Percentiles rank a stretch among this genome's conserved stretches.
Evolutionary conservation across 1,284 basidiomycete species (phyloP).

Genomic region (Leccinum solheimii): DNA sequence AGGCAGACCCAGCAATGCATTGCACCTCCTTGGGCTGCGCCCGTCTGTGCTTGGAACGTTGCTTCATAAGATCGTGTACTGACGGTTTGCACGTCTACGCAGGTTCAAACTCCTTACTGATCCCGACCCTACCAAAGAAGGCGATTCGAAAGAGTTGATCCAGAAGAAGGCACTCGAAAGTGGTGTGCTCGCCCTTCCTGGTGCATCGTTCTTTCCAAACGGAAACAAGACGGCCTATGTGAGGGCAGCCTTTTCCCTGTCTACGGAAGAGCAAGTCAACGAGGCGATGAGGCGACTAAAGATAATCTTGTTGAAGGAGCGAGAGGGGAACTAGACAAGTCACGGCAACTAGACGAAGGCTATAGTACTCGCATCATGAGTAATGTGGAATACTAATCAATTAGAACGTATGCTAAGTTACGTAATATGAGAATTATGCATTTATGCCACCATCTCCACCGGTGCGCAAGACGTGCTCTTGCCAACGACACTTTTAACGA

Average conservation of each 20-base stretch:
- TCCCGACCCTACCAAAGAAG: conserved; percentile 45
- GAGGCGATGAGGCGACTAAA: conserved; percentile 73
- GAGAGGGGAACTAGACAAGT: conserved; percentile 22
- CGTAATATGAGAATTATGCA: background rate
- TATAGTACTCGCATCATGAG: background rate
- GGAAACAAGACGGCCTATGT: conserved; percentile 71
- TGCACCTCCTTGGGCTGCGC: conserved; percentile 6
- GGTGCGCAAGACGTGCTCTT: background rate
- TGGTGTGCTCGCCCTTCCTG: conserved; percentile 89
- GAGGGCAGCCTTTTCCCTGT: conserved; percentile 77
- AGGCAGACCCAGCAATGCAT: conserved; percentile 8
- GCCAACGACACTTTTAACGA: background rate
- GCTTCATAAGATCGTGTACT: conserved; percentile 14
- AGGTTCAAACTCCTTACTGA: conserved; percentile 69
- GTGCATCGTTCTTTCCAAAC: conserved; percentile 74
- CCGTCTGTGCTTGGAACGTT: conserved; percentile 11
- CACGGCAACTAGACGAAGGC: background rate
- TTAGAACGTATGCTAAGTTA: background rate
- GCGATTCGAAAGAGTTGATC: conserved; percentile 80
- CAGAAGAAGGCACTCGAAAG: conserved; percentile 74
- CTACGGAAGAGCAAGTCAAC: conserved; percentile 69
- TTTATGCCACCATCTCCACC: no score
- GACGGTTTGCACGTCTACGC: conserved; percentile 8
- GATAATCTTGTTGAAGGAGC: conserved; percentile 57
- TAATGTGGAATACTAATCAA: conserved; percentile 10